Conservation (phyloP, 805 yeast species). For the Candida sithepensis region DNA sequence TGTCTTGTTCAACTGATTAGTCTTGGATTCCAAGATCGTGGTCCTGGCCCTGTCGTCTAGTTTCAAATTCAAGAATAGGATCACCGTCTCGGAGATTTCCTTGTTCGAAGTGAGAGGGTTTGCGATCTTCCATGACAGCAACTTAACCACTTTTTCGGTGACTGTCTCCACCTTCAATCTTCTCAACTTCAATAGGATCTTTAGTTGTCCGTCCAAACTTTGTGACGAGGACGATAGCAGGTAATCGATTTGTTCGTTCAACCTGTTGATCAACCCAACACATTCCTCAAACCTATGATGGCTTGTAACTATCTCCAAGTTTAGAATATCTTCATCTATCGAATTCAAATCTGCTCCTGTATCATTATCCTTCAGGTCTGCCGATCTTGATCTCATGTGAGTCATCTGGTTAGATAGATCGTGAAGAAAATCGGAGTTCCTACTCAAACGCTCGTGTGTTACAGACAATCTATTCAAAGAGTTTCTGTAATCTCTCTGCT, state of each 20-base stretch:
- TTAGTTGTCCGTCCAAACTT: constrained; percentile 18
- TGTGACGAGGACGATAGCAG: constrained; percentile 8
- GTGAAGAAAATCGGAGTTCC: constrained; percentile 44
- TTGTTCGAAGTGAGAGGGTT: constrained; percentile 15
- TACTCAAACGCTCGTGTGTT: constrained; percentile 17
- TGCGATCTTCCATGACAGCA: constrained; percentile 21
- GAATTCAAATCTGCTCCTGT: constrained; percentile 21
- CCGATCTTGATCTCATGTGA: constrained; percentile 54
- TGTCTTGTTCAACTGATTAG: constrained; percentile 43
- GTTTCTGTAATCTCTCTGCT: constrained; percentile 40
- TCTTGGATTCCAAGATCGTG: constrained; percentile 45
- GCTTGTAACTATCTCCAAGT: constrained; percentile 46
- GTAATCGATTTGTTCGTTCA: constrained; percentile 19
- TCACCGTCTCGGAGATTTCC: constrained; percentile 20
- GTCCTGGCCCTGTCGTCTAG: constrained; percentile 46
- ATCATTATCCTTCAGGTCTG: constrained; percentile 34
- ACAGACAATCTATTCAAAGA: constrained; percentile 40
- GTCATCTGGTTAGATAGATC: constrained; percentile 54
- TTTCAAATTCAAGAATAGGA: constrained; percentile 36
- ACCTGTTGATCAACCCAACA: constrained; percentile 31
- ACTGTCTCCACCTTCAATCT: constrained; percentile 25
- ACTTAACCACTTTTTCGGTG: constrained; percentile 16
- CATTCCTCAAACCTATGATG: constrained; percentile 44
- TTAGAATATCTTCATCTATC: constrained; percentile 47
- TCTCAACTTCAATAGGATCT: constrained; percentile 10